Evolutionary conservation across 805 yeast species (phyloP).

Genomic region (Myxozyma melibiosi): DNA sequence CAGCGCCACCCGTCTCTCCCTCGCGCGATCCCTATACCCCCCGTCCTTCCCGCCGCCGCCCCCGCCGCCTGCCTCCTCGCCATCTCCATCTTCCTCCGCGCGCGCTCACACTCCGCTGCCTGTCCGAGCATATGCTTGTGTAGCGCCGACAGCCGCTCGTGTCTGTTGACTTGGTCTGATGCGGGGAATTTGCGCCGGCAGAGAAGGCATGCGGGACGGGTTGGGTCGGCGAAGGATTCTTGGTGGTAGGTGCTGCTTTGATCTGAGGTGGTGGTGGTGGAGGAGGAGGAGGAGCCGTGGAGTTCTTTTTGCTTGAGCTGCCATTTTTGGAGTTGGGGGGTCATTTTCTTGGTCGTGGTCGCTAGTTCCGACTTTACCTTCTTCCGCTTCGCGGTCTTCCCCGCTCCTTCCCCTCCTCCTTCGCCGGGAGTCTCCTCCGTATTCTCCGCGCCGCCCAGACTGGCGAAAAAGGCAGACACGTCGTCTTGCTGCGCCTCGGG

Average conservation of each 20-base stretch:
- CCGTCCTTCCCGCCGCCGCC: background rate
- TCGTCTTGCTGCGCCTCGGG: constrained; percentile 15
- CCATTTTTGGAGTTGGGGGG: constrained; percentile 33
- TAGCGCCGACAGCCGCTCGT: constrained; percentile 28
- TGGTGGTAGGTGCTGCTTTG: constrained; percentile 5
- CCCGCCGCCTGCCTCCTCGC: constrained; percentile 4
- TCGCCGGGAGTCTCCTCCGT: background rate
- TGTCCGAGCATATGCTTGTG: constrained; percentile 16
- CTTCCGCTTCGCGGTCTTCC: constrained; percentile 1
- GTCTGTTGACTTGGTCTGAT: constrained; percentile 25
- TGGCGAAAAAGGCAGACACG: constrained; percentile 16
- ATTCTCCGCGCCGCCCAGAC: background rate
- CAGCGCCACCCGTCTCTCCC: constrained; percentile 27
- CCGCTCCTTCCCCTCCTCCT: background rate
- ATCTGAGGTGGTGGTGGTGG: background rate
- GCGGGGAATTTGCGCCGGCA: constrained; percentile 29
- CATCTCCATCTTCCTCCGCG: background rate
- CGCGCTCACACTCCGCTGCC: constrained; percentile 7
- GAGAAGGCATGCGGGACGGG: constrained; percentile 24
- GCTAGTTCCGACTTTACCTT: constrained; percentile 7
- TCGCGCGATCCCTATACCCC: constrained; percentile 30
- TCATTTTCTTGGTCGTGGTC: constrained; percentile 13
- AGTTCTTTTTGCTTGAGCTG: constrained; percentile 30
- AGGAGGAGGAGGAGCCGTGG: constrained; percentile 10
- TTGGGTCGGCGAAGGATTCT: constrained; percentile 29